Evolutionary conservation across 441 rosid species (phyloP), one percentile per base, ranked within the genome.

Genomic region (Flueggea neowawraea): DNA sequence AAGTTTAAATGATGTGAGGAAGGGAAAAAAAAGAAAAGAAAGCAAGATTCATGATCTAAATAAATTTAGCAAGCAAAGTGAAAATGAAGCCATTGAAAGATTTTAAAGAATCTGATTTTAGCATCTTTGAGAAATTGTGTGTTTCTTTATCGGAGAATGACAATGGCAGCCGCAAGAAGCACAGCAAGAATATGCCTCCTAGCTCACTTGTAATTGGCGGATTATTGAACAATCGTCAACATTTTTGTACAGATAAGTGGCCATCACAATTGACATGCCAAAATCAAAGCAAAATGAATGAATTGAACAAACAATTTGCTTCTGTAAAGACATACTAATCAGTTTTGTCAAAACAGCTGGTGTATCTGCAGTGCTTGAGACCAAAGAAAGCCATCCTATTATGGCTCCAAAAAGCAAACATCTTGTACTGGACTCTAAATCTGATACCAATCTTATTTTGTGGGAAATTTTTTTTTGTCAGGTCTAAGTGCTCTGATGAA

Each of bases 11-110:
- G 32, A 62, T 60, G 39, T 12, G 1, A 47, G 50, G 50, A 14
- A 47, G 50, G 50, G 50, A 47, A 62, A 45, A 52, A 60, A 22
- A 43, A 51, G 57, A 36, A 1, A 10, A 67, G 44, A 44, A 52
- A 43, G 54, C n/a, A 51, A 52, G 81, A 70, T 70, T 77, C 75
- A 22, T 10, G 28, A 64, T 44, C 39, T 56, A 33, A 16, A 52
- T 61, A 57, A 57, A 49, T 57, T n/a, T 61, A 39, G 55, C 82
- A 74, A 73, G 84, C 79, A 83, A 76, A 75, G 85, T 80, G 70
- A 66, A 57, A 47, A 54, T 48, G 62, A 74, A 65, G 78, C 63
- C 44, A 44, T n/a, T 39, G 80, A 68, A 70, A 69, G 71, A 65
- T 49, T 70, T 28, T 59, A 58, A 57, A 49, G 78, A 70, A 76